These are phyloP conservation scores for Fusarium agapanthi DNA, from an alignment of 2,329 filamentous ascomycete species.

Conservation along the genomic window DNA sequence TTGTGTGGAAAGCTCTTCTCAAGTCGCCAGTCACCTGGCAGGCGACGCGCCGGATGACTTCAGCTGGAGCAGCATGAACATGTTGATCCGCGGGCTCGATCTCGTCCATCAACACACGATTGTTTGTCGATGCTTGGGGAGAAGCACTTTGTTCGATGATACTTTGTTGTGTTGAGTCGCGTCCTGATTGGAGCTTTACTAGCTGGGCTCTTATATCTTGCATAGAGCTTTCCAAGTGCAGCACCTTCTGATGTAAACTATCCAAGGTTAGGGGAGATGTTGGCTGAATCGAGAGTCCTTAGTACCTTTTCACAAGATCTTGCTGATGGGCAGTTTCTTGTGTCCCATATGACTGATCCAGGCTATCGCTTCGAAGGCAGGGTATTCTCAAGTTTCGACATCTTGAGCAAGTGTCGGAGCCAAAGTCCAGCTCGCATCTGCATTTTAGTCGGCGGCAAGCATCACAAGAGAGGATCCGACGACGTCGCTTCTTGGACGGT, in stretches of 20 bases:
- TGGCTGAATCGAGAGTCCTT: background rate
- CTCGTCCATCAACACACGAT: background rate
- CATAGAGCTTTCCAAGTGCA: slow-evolving; percentile 18
- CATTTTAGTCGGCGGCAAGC: slow-evolving; percentile 32
- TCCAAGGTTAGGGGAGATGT: background rate
- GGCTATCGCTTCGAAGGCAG: slow-evolving; percentile 16
- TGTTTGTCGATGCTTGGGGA: background rate
- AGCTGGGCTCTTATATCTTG: slow-evolving; percentile 12
- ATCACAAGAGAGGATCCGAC: slow-evolving; percentile 32
- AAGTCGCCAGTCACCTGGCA: slow-evolving; percentile 17
- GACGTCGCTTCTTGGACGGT: slow-evolving; percentile 18
- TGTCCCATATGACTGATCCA: background rate
- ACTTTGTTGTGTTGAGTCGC: background rate
- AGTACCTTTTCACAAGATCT: slow-evolving; percentile 16
- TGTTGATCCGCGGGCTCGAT: slow-evolving; percentile 18
- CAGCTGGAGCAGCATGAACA: slow-evolving; percentile 19
- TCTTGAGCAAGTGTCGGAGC: slow-evolving; percentile 20
- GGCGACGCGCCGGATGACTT: slow-evolving; percentile 23
- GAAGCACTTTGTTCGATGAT: background rate
- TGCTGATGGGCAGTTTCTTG: background rate
- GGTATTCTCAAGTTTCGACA: slow-evolving; percentile 26
- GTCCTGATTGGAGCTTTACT: background rate
- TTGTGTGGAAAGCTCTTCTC: slow-evolving; percentile 14
- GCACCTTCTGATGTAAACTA: slow-evolving; percentile 21
- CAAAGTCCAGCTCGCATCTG: slow-evolving; percentile 28